Evolutionary conservation across 2,329 filamentous ascomycete genomes (phyloP), one percentile per base, ranked within the genome.

Genomic region (Ceratocystiopsis brevicomis): DNA sequence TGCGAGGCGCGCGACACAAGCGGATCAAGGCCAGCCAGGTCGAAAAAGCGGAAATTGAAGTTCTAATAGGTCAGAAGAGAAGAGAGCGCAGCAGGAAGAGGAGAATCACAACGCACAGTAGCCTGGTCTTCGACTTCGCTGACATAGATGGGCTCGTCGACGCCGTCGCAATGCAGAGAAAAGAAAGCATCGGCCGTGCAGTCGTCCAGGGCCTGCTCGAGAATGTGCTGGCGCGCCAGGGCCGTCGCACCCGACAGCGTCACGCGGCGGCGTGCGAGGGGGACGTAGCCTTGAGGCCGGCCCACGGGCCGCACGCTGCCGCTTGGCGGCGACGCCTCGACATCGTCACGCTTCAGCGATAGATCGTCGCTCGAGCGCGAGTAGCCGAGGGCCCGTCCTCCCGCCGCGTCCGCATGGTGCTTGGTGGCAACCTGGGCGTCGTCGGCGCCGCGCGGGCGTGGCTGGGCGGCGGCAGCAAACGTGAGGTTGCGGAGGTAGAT

Each of bases 141-240:
- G 53, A 94, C 73, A 57, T 95, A 95, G n/a, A 95, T 63, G 0
- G 88, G 86, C 15, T 84, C 78, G 39, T 68, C 60, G 42, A 75
- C 61, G 4, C 63, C 71, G 1, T 72, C 64, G 39, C 78, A 72
- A 58, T 95, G 87, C 42, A 95, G 57, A 3, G 84, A 82, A 59
- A 93, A 90, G 68, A 93, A 95, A 15, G 79, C 77, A 60, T 95
- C 81, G n/a, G 79, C 84, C 60, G 90, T 77, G 42, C 75, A 70
- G 52, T 68, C 73, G 42, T 77, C 74, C 25, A 81, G 73, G 9
- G 83, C 71, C 50, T 78, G 69, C 57, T 90, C 81, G 37, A 94
- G 64, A 56, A 77, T 79, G 58, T 76, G 76, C 63, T 94, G 86
- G 44, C 85, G 60, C 21, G 64, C 61, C 40, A 45, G 35, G 6